A percentile compares a stretch with the other conserved stretches of the same genome.
Evolutionary conservation across 1,284 basidiomycete species (phyloP).

Genomic region (Tilletia setariae): DNA sequence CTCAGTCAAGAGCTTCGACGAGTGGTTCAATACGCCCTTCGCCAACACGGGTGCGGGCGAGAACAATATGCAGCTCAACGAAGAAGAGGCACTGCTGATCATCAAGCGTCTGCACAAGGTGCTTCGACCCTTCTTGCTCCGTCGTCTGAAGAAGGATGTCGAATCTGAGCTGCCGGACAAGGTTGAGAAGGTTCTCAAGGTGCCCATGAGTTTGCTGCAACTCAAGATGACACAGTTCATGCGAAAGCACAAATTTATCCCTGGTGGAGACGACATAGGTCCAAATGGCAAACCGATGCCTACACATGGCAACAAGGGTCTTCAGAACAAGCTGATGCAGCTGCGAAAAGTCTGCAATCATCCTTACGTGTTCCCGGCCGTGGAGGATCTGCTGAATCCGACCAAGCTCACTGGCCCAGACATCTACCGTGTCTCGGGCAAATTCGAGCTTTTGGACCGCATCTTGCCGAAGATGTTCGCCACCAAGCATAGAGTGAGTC

Average conservation of each 20-base stretch:
- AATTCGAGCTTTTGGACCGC: conserved; percentile 89
- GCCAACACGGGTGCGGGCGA: conserved; percentile 84
- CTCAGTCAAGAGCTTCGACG: conserved; percentile 98
- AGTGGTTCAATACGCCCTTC: conserved; percentile 99
- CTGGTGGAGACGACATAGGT: conserved; percentile 56
- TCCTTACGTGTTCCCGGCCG: conserved; percentile 80
- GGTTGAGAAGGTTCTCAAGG: conserved; percentile 98
- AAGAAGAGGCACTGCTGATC: conserved; percentile 98
- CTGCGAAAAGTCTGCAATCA: conserved; percentile 94
- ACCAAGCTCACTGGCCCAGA: conserved; percentile 76
- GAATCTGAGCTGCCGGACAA: conserved; percentile 97
- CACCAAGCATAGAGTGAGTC: conserved; percentile 78
- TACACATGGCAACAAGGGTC: conserved; percentile 55
- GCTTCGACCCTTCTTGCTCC: conserved; percentile 89
- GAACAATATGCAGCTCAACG: conserved; percentile 91
- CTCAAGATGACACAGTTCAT: conserved; percentile 94
- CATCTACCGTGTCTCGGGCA: conserved; percentile 76
- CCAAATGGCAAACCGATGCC: conserved; percentile 42
- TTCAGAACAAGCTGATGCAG: conserved; percentile 99
- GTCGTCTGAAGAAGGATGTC: conserved; percentile 97
- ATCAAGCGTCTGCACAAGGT: conserved; percentile 98
- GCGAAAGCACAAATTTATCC: conserved; percentile 87
- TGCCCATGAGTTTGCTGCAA: conserved; percentile 93
- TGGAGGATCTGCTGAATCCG: conserved; percentile 87
- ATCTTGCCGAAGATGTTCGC: conserved; percentile 91